A percentile compares a stretch with the other conserved stretches of the same genome.
These are phyloP conservation scores for Calycina herbarum DNA, from an alignment of 2,329 filamentous ascomycete species.

Conservation along the genomic window DNA sequence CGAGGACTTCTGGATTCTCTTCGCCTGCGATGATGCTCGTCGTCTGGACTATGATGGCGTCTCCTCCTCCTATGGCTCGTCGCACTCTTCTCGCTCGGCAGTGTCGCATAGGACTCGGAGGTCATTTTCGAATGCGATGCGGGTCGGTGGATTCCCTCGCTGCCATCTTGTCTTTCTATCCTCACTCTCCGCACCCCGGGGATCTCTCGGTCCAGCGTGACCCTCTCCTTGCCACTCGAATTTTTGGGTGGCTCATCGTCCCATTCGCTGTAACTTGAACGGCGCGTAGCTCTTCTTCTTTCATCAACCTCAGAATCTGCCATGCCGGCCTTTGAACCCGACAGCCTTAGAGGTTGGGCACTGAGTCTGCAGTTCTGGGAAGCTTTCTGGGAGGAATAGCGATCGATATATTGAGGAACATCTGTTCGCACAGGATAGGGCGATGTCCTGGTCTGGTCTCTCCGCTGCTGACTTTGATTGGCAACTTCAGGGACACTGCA, in stretches of 20 bases:
- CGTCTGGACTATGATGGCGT: constrained; percentile 24
- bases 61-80: constrained; percentile 29
- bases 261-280: constrained; percentile 29
- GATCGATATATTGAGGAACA: constrained; percentile 18
- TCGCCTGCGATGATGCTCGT: constrained; percentile 25
- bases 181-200: constrained; percentile 30
- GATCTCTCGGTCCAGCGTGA: constrained; percentile 27
- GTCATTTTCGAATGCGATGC: constrained; percentile 28
- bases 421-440: constrained; percentile 22
- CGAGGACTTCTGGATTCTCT: constrained; percentile 22
- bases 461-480: constrained; percentile 11
- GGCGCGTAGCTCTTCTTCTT: constrained; percentile 28
- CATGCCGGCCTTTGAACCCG: constrained; percentile 23
- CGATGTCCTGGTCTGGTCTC: background rate
- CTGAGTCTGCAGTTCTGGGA: constrained; percentile 4
- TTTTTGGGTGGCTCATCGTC: constrained; percentile 22
- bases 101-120: constrained; percentile 31
- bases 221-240: constrained; percentile 26
- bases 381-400: background rate
- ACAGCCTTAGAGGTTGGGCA: constrained; percentile 27
- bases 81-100: constrained; percentile 23
- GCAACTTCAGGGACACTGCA: background rate
- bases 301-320: constrained; percentile 22
- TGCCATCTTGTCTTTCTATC: constrained; percentile 33
- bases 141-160: constrained; percentile 19